Evolutionary conservation across 331 rosid genomes (phyloP), one percentile per base, ranked within the genome.

Genomic region (Malus hybrid): DNA sequence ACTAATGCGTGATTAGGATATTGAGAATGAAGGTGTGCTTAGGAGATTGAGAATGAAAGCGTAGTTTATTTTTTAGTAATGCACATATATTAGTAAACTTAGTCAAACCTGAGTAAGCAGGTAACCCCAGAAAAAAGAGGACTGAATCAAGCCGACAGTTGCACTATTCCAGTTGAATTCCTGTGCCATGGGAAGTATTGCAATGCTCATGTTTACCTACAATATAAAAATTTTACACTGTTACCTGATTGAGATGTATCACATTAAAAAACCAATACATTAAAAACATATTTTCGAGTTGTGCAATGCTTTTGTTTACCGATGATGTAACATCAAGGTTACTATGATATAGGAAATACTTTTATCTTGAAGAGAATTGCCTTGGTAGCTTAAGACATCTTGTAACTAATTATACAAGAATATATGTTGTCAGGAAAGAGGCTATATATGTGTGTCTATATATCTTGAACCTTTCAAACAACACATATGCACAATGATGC

Each of bases 61-160:
- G 18, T 10, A 29, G 30, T 70, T 75, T 52, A 63, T 61, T 76
- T 68, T 65, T 20, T 68, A 33, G 57, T 24, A n/a, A 68, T 63
- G 80, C 30, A 55, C 61, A 48, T 53, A 69, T 67, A 20, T 32
- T 58, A 50, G 48, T 46, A 52, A 46, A 68, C 63, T 12, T 61
- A 60, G 82, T 72, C 85, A 78, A 73, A 93, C 98, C 98, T 91
- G 97, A 75, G 98, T 91, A 73, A 93, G 93, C 19, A 93, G 89
- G 84, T 93, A 93, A 48, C 98, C 98, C 98, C 98, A 93, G 92
- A 93, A 93, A 79, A 93, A 93, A 22, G 98, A 93, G 63, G 98
- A 93, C 70, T 93, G 98, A 81, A 93, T 93, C 76, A 93, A 85
- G 82, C 98, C 98, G 79, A 93, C 98, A 63, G 98, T 93, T 74